phyloP scores from a whole-genome alignment of 2,329 filamentous ascomycete species.

The Kalaharituber pfeilii region DNA sequence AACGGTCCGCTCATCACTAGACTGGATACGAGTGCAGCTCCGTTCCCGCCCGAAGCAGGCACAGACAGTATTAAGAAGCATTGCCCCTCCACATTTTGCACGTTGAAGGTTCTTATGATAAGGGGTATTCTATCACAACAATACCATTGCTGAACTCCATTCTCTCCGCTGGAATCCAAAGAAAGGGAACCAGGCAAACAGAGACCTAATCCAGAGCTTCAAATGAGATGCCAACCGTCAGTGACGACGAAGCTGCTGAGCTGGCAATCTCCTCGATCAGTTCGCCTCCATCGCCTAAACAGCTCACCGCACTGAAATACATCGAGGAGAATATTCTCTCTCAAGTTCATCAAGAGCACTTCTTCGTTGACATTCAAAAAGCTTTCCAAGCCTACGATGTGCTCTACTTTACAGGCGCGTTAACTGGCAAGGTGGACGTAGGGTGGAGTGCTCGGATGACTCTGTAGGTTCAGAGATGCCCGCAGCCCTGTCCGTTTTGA shows the following conservation, averaged over 20 bases:
- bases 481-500: background rate
- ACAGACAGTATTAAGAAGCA: too few relatives aligned
- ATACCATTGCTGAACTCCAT: too few relatives aligned
- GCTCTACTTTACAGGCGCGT: constrained; percentile 30
- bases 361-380: constrained; percentile 25
- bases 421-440: constrained; percentile 29
- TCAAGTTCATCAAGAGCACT: background rate
- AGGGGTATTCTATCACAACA: too few relatives aligned
- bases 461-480: background rate
- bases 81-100: too few relatives aligned
- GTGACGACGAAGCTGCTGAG: constrained; percentile 7
- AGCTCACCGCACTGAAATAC: background rate
- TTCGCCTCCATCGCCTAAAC: background rate
- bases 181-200: too few relatives aligned
- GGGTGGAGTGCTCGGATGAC: constrained; percentile 31
- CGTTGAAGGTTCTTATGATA: too few relatives aligned
- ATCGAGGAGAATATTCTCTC: constrained; percentile 19
- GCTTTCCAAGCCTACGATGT: constrained; percentile 29
- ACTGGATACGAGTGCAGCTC: too few relatives aligned
- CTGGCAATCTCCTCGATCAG: constrained; percentile 4
- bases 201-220: too few relatives aligned
- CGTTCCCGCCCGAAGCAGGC: too few relatives aligned
- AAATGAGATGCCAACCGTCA: background rate
- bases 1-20: too few relatives aligned
- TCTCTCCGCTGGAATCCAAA: too few relatives aligned